Conservation (phyloP, 768 basidiomycete genomes). For the Mycena chlorophos region DNA sequence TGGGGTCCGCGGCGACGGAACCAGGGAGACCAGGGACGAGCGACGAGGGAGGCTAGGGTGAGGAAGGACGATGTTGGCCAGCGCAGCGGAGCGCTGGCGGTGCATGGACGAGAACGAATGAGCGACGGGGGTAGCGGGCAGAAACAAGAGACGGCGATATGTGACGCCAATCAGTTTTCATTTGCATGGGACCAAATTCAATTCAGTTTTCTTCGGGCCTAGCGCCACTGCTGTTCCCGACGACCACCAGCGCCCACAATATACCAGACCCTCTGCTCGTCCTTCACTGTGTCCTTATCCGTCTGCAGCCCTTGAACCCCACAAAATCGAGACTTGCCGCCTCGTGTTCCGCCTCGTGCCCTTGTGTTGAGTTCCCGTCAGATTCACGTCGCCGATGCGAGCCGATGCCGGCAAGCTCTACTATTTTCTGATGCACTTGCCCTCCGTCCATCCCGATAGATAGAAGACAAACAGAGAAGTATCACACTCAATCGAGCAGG, state of each 20-base stretch:
- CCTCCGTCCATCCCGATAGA: too few relatives aligned
- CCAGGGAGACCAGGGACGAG: conserved; percentile 52
- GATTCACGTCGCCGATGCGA: background rate
- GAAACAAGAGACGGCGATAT: conserved; percentile 10
- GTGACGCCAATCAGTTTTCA: conserved; percentile 13
- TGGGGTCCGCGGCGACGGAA: conserved; percentile 59
- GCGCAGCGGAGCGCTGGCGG: conserved; percentile 50
- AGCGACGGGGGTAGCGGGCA: conserved; percentile 25
- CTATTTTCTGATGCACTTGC: background rate
- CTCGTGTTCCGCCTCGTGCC: conserved; percentile 46
- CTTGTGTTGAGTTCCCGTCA: conserved; percentile 7
- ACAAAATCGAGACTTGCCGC: conserved; percentile 21
- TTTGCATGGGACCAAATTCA: conserved; percentile 4
- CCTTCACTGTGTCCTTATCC: background rate
- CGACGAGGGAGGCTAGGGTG: conserved; percentile 54
- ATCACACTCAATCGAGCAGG: too few relatives aligned
- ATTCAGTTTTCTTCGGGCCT: too few relatives aligned
- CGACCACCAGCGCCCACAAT: too few relatives aligned
- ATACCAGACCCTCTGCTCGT: conserved; percentile 3
- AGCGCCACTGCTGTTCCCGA: too few relatives aligned
- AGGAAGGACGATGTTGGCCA: conserved; percentile 65
- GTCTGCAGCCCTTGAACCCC: background rate
- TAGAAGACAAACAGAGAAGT: too few relatives aligned
- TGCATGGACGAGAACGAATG: conserved; percentile 39
- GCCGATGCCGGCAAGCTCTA: background rate